Evolutionary conservation across 768 basidiomycete genomes (phyloP), one percentile per base, ranked within the genome.

Genomic region (Xanthoconium purpureum): DNA sequence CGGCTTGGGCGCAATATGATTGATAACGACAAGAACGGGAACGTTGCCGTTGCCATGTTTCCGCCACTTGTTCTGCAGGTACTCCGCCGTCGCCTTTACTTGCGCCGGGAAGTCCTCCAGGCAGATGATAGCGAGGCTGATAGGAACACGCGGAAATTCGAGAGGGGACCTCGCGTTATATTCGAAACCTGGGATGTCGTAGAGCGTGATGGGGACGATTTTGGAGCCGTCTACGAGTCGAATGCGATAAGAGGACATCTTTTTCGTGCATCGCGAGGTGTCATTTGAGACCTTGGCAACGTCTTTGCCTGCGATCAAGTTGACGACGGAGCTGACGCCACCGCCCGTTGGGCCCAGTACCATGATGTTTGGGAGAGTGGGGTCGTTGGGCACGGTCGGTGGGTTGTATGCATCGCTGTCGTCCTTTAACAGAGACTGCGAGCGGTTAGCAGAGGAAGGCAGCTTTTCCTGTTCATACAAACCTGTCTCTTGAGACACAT

Each of bases 261-360:
- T 60, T 39, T 42, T 56, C 24, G 65, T 68, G 57, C 65, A 66
- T 3, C 57, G 64, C 12, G 54, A 13, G 0, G 59, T 48, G 45
- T 59, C 59, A 13, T 60, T 59, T 1, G 67, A 69, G 10, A 64
- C 65, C 6, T 2, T 36, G 51, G 70, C 61, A 3, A 66, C 51
- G 2, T 56, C 50, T 29, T 55, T 50, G 49, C 65, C 62, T 32
- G 63, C 60, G 46, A 70, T 71, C 54, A 70, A 38, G 58, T 71
- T 71, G 67, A 70, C 63, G 46, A 70, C 56, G 38, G 68, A 67
- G 44, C 70, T 70, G 52, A 56, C 61, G 12, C 69, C 69, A 20
- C 63, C 63, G 13, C 70, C 67, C 18, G 43, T 56, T 24, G 63
- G 65, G 33, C 68, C 69, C 13, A 71, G 50, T 6, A 70, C 66